Evolutionary conservation across 139 green algal species (phyloP).

Genomic region (Nannochloris sp.): DNA sequence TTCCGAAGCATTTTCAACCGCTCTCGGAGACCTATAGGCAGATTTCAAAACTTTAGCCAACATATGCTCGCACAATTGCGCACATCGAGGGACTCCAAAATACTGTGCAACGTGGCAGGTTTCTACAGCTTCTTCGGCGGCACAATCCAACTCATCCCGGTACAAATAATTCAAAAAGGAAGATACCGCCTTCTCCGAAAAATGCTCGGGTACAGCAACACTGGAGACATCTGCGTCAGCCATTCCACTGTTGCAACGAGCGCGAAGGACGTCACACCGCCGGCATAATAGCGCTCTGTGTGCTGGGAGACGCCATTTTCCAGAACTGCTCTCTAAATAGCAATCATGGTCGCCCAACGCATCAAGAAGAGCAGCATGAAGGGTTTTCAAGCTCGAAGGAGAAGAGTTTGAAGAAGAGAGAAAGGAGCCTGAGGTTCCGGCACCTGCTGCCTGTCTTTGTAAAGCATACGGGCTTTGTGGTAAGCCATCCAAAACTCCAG

Average conservation of each 20-base stretch:
- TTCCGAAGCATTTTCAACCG: slow-evolving; percentile 16
- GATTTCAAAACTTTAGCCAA: slow-evolving; percentile 34
- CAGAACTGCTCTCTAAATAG: neutral
- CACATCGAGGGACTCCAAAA: slow-evolving; percentile 39
- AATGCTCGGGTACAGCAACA: slow-evolving; percentile 48
- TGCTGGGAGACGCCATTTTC: neutral
- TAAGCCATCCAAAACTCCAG: neutral
- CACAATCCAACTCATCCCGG: slow-evolving; percentile 26
- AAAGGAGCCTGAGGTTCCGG: neutral
- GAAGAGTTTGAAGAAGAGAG: neutral
- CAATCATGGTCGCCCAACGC: neutral
- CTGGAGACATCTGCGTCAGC: slow-evolving; percentile 17
- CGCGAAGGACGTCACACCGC: slow-evolving; percentile 41
- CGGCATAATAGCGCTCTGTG: slow-evolving; percentile 30
- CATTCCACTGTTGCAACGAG: slow-evolving; percentile 39
- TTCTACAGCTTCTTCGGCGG: slow-evolving; percentile 17
- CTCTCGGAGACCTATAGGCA: neutral
- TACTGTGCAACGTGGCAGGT: slow-evolving; percentile 44
- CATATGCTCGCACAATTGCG: slow-evolving; percentile 36
- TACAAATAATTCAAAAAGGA: slow-evolving; percentile 50
- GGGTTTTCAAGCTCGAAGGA: neutral
- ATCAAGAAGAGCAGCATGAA: neutral
- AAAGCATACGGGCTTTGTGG: neutral
- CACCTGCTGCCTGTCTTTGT: neutral
- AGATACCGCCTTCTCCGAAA: slow-evolving; percentile 26